phyloP scores from a whole-genome alignment of 2,329 filamentous ascomycete genomes.

The Alternaria hordeiaustralica region DNA sequence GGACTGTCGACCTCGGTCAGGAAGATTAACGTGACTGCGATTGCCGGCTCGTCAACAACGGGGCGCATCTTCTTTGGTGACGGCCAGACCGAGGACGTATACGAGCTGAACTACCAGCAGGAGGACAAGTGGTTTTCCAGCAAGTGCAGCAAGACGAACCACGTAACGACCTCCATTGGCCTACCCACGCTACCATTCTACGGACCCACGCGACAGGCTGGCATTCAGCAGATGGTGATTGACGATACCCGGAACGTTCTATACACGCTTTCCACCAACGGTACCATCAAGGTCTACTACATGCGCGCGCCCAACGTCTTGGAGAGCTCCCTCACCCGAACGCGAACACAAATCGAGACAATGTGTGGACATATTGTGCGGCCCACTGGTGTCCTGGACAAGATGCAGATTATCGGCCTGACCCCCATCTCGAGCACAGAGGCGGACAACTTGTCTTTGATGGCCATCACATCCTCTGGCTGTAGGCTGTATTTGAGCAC shows the following conservation, averaged over 20 bases:
- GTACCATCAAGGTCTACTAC: slow-evolving; percentile 90
- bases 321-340: slow-evolving; percentile 62
- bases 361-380: slow-evolving; percentile 86
- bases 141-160: slow-evolving; percentile 86
- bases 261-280: slow-evolving; percentile 87
- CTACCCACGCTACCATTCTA: slow-evolving; percentile 55
- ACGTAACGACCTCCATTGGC: slow-evolving; percentile 75
- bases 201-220: slow-evolving; percentile 56
- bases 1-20: slow-evolving; percentile 81
- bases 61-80: slow-evolving; percentile 95
- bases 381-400: slow-evolving; percentile 70
- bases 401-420: slow-evolving; percentile 79
- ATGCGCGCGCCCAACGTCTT: slow-evolving; percentile 69
- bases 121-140: slow-evolving; percentile 97
- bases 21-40: slow-evolving; percentile 76
- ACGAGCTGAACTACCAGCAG: slow-evolving; percentile 95
- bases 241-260: slow-evolving; percentile 88
- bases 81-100: slow-evolving; percentile 80
- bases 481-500: slow-evolving; percentile 92
- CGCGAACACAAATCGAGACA: slow-evolving; percentile 61
- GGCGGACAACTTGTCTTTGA: slow-evolving; percentile 82
- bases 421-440: slow-evolving; percentile 82
- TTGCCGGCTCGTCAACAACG: slow-evolving; percentile 76
- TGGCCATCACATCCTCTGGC: slow-evolving; percentile 89
- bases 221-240: slow-evolving; percentile 79